These are phyloP conservation scores for Hordeum marinum DNA, from an alignment of 176 grass and related monocot genomes.

Conservation along the genomic window DNA sequence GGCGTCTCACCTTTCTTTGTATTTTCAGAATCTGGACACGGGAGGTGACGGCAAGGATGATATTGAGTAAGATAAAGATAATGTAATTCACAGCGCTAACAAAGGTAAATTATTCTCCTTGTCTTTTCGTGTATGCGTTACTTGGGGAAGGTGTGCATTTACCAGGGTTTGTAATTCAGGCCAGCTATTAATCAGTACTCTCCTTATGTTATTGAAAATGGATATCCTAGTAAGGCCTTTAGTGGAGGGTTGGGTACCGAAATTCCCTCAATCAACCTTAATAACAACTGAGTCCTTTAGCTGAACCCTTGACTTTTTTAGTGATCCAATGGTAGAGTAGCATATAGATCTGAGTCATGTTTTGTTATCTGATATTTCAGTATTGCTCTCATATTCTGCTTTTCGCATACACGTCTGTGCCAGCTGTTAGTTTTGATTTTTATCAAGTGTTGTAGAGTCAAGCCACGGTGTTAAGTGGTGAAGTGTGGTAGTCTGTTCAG, in stretches of 20 bases:
- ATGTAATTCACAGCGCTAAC: constrained; percentile 29
- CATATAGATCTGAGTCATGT: not conserved
- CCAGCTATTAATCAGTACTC: not conserved
- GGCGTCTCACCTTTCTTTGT: constrained; percentile 10
- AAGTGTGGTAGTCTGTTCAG: not conserved
- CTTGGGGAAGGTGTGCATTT: not conserved
- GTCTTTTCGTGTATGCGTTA: not conserved
- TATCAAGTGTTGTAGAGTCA: not conserved
- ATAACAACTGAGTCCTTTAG: not conserved
- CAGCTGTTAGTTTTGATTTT: not conserved
- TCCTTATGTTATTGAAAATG: not conserved
- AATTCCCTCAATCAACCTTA: not conserved
- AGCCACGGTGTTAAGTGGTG: not conserved
- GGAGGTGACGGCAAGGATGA: too few relatives aligned
- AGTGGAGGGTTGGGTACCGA: not conserved
- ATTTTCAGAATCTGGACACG: constrained; percentile 70
- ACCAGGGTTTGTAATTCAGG: not conserved
- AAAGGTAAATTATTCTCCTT: constrained; percentile 18
- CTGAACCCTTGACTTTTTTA: not conserved
- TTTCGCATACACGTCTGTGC: not conserved
- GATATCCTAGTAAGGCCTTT: not conserved
- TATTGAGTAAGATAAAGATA: constrained; percentile 32
- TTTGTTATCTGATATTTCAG: not conserved
- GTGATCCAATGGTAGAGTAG: not conserved
- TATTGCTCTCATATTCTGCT: not conserved